Percentiles rank a stretch among this genome's conserved stretches.
Conservation (phyloP, 768 basidiomycete species). For the Tephrocybe sp. region DNA sequence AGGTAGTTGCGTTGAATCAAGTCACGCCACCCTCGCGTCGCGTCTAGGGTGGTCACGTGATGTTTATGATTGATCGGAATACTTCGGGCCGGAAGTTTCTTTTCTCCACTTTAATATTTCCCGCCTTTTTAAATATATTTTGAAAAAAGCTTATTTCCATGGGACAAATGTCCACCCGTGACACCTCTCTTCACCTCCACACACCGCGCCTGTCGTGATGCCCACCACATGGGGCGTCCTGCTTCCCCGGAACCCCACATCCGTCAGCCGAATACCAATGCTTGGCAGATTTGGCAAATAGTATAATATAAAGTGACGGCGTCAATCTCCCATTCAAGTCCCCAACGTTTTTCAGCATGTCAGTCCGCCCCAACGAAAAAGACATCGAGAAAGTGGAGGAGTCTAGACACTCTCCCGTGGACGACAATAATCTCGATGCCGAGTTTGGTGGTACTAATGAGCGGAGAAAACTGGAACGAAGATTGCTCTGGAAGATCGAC, state of each 20-base stretch:
- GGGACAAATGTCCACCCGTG: background rate
- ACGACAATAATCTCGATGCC: conserved; percentile 22
- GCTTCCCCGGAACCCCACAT: background rate
- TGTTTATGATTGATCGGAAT: background rate
- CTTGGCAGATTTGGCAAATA: background rate
- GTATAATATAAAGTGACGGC: background rate
- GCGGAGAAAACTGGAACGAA: conserved; percentile 29
- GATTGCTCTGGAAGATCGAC: conserved; percentile 50
- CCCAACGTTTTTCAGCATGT: conserved; percentile 12
- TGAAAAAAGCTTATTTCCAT: too few species aligned
- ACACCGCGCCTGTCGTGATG: background rate
- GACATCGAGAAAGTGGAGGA: conserved; percentile 9
- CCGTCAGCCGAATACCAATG: background rate
- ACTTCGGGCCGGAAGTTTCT: background rate
- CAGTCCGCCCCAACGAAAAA: conserved; percentile 20
- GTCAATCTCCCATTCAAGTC: background rate
- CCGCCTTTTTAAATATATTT: too few species aligned
- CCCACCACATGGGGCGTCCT: background rate
- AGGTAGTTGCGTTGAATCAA: conserved; percentile 10
- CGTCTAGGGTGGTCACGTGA: conserved; percentile 7
- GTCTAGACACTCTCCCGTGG: background rate
- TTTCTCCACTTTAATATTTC: background rate
- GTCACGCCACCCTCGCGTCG: conserved; percentile 14
- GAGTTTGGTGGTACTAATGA: conserved; percentile 28
- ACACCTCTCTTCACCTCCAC: too few species aligned